phyloP scores from a whole-genome alignment of 345 rosid species.

The Nasturtium officinale region DNA sequence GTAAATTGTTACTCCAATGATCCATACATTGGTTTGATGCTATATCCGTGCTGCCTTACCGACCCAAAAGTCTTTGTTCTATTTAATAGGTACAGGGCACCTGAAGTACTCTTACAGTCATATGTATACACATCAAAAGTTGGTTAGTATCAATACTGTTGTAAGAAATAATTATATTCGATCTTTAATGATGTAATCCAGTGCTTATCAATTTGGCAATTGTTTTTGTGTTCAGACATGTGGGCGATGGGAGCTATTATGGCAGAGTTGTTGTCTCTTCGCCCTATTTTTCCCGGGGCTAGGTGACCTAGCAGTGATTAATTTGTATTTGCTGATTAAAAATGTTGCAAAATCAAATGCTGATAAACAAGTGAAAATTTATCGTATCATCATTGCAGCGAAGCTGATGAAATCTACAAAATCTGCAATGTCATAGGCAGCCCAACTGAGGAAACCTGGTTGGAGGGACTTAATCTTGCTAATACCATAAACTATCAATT shows the following conservation, averaged over 20 bases:
- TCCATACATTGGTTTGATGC: not conserved
- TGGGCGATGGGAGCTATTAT: conserved; percentile 99
- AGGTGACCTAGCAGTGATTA: conserved; percentile 48
- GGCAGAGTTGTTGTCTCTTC: conserved; percentile 78
- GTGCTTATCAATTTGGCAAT: conserved; percentile 4
- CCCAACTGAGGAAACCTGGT: conserved; percentile 79
- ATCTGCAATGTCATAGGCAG: conserved; percentile 84
- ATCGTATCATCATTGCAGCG: conserved; percentile 57
- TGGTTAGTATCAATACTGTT: conserved; percentile 64
- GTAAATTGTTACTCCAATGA: not conserved
- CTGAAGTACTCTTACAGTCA: conserved; percentile 94
- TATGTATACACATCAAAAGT: conserved; percentile 75
- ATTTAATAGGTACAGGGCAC: conserved; percentile 98
- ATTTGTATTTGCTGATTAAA: not conserved
- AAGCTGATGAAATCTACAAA: conserved; percentile 95
- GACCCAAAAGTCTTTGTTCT: conserved; percentile 15
- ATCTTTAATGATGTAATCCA: not conserved
- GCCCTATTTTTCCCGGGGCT: conserved; percentile 84
- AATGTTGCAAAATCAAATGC: not conserved
- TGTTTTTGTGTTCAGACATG: conserved; percentile 57
- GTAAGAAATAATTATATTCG: conserved; percentile 52
- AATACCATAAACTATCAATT: conserved; percentile 74
- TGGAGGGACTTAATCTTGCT: conserved; percentile 87
- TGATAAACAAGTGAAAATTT: conserved; percentile 13
- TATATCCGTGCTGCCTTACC: not conserved